Conservation (phyloP, 805 yeast species). For the Gaillardinia entomophila region DNA sequence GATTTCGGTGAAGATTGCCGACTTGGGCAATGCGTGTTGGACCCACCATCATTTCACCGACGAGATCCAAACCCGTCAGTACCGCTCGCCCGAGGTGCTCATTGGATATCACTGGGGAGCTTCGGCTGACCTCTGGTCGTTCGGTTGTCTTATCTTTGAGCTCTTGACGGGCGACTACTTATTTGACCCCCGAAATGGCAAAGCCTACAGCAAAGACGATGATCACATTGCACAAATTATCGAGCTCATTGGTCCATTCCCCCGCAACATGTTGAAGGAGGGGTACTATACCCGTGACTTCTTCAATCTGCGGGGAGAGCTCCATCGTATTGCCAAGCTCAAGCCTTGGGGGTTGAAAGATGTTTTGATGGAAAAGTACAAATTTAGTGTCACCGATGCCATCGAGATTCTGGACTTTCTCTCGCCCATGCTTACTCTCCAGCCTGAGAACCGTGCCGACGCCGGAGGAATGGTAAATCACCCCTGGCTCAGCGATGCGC, state of each 20-base stretch:
- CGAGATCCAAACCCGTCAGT: conserved; percentile 66
- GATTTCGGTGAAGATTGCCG: conserved; percentile 53
- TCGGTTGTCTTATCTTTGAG: conserved; percentile 88
- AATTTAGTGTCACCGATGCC: conserved; percentile 63
- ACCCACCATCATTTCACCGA: conserved; percentile 56
- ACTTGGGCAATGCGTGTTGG: conserved; percentile 69
- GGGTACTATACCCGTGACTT: conserved; percentile 58
- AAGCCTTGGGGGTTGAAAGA: conserved; percentile 85
- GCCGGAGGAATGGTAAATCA: conserved; percentile 95
- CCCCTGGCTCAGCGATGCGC: conserved; percentile 75
- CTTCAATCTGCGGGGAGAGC: conserved; percentile 62
- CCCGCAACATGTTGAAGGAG: conserved; percentile 50
- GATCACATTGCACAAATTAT: conserved; percentile 96
- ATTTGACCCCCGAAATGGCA: conserved; percentile 83
- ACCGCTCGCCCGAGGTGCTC: conserved; percentile 60
- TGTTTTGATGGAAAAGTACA: conserved; percentile 83
- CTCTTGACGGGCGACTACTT: conserved; percentile 89
- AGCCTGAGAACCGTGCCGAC: conserved; percentile 81
- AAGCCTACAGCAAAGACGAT: conserved; percentile 78
- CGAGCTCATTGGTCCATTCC: conserved; percentile 70
- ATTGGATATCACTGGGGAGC: conserved; percentile 86
- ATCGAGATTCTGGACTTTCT: conserved; percentile 69
- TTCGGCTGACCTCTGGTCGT: conserved; percentile 92
- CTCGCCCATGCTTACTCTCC: conserved; percentile 73
- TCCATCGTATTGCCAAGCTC: conserved; percentile 72